phyloP scores from a whole-genome alignment of 306 rosid species.

The Begonia peltatifolia region DNA sequence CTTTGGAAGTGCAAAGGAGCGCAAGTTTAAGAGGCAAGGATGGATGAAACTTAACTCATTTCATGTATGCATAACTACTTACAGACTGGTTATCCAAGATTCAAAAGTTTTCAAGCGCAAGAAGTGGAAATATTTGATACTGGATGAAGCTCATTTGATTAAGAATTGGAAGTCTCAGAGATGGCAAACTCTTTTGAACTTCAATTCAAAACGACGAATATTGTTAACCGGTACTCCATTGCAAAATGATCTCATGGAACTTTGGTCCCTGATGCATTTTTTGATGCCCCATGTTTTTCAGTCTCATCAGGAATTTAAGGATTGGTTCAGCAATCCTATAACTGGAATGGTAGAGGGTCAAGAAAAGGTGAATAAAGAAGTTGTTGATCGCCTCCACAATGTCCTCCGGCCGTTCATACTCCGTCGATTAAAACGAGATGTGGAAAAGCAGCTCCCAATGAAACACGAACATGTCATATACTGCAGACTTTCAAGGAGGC shows the following conservation, averaged over 20 bases:
- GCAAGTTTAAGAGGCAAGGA: constrained; percentile 87
- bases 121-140: constrained; percentile 95
- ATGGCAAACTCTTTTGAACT: constrained; percentile 97
- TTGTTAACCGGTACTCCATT: constrained; percentile 92
- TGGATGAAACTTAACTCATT: constrained; percentile 90
- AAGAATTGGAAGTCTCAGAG: constrained; percentile 99
- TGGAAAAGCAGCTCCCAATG: constrained; percentile 95
- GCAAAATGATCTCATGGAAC: constrained; percentile 98
- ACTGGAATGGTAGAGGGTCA: constrained; percentile 99
- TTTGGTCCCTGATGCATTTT: constrained; percentile 99
- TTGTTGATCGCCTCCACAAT: constrained; percentile 94
- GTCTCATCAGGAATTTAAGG: constrained; percentile 98
- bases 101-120: constrained; percentile 96
- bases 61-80: constrained; percentile 94
- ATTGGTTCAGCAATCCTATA: constrained; percentile 98
- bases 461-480: constrained; percentile 84
- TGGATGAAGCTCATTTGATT: constrained; percentile 97
- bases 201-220: constrained; percentile 88
- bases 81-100: constrained; percentile 93
- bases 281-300: constrained; percentile 98
- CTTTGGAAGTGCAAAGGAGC: constrained; percentile 94
- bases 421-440: constrained; percentile 88
- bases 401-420: constrained; percentile 96
- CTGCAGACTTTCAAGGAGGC: constrained; percentile 93
- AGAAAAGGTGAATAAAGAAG: constrained; percentile 93